A percentile compares a stretch with the other conserved stretches of the same genome.
These are phyloP conservation scores for Rhizopogon rudus DNA, from an alignment of 768 basidiomycete genomes.

Conservation along the genomic window DNA sequence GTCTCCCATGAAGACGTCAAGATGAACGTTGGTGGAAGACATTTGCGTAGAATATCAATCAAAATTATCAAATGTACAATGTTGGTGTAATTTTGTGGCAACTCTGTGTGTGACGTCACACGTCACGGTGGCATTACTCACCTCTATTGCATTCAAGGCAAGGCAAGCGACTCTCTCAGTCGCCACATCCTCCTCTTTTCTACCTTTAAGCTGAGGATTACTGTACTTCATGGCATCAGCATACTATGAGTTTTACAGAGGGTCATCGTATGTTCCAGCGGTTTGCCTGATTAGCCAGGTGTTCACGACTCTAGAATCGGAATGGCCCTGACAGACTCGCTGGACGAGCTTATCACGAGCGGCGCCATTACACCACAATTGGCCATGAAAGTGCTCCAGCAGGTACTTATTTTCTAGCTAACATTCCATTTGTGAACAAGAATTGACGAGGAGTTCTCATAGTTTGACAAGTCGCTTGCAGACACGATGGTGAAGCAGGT, in stretches of 20 bases:
- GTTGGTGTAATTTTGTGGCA: conserved; percentile 3
- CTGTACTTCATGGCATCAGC: conserved; percentile 59
- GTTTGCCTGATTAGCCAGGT: background rate
- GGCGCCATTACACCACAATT: conserved; percentile 96
- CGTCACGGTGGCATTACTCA: conserved; percentile 11
- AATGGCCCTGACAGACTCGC: conserved; percentile 94
- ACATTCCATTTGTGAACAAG: background rate
- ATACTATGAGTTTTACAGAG: conserved; percentile 91
- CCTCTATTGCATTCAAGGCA: conserved; percentile 1
- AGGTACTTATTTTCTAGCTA: conserved; percentile 47
- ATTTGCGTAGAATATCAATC: background rate
- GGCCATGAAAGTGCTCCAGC: conserved; percentile 97
- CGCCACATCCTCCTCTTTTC: background rate
- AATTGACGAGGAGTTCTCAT: conserved; percentile 3
- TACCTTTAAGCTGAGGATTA: conserved; percentile 5
- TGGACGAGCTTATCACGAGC: conserved; percentile 96
- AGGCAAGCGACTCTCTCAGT: conserved; percentile 1
- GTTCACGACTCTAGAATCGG: conserved; percentile 66
- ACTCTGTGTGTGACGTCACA: conserved; percentile 16
- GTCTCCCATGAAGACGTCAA: conserved; percentile 42
- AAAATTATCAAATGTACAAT: no score
- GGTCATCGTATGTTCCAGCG: conserved; percentile 67
- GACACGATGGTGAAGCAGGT: conserved; percentile 91
- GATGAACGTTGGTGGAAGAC: conserved; percentile 18
- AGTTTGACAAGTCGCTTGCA: conserved; percentile 97